Evolutionary conservation across 805 yeast genomes (phyloP).

Genomic region (Sungouiella blattae): DNA sequence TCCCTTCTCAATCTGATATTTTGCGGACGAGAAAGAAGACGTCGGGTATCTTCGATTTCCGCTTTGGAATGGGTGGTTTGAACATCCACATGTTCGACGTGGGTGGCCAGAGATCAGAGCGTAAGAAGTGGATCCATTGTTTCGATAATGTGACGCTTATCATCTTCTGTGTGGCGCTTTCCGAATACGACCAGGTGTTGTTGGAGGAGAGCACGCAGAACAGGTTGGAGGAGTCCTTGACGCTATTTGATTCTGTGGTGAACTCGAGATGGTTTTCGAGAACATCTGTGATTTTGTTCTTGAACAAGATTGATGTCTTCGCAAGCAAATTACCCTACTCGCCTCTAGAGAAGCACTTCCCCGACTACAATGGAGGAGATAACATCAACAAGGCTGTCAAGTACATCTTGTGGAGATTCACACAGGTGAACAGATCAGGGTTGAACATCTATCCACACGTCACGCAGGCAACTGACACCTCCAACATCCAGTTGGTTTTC

Average conservation of each 20-base stretch:
- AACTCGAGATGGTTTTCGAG: slow-evolving; percentile 91
- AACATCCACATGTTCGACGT: slow-evolving; percentile 63
- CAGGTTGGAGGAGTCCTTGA: slow-evolving; percentile 48
- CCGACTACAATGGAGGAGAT: slow-evolving; percentile 88
- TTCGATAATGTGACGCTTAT: slow-evolving; percentile 89
- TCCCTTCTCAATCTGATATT: slow-evolving; percentile 75
- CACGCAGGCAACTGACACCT: slow-evolving; percentile 92
- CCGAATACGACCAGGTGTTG: slow-evolving; percentile 86
- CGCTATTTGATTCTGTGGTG: slow-evolving; percentile 83
- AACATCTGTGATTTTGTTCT: slow-evolving; percentile 79
- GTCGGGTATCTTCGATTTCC: slow-evolving; percentile 84
- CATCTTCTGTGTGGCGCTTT: slow-evolving; percentile 85
- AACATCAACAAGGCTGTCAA: slow-evolving; percentile 89
- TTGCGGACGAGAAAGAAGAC: slow-evolving; percentile 88
- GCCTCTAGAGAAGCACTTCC: slow-evolving; percentile 79
- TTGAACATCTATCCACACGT: slow-evolving; percentile 84
- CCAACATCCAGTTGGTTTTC: slow-evolving; percentile 80
- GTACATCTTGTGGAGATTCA: slow-evolving; percentile 86
- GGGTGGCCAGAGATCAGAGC: slow-evolving; percentile 94
- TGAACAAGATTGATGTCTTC: slow-evolving; percentile 87
- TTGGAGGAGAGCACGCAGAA: slow-evolving; percentile 43
- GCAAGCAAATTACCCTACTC: slow-evolving; percentile 79
- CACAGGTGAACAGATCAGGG: slow-evolving; percentile 78
- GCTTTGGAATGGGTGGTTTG: slow-evolving; percentile 66
- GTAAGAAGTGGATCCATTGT: slow-evolving; percentile 96